Evolutionary conservation across 73 alveolate species (phyloP).

Genomic region (Paramecium sexaurelia): DNA sequence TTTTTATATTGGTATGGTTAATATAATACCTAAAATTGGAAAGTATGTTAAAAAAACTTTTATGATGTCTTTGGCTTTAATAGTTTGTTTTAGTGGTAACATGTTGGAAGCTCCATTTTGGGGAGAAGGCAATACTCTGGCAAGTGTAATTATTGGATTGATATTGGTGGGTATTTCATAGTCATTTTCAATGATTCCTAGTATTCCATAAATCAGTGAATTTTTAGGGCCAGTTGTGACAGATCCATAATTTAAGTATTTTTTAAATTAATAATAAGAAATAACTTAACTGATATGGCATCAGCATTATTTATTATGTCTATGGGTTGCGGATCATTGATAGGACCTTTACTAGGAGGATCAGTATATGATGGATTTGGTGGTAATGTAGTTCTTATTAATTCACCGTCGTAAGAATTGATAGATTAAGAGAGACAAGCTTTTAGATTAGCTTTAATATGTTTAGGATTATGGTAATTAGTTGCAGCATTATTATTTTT

Average conservation of each 20-base stretch:
- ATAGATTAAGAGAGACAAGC: slow-evolving; percentile 21
- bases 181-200: slow-evolving; percentile 36
- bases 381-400: background rate
- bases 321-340: slow-evolving; percentile 34
- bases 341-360: slow-evolving; percentile 47
- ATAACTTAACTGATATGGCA: slow-evolving; percentile 55
- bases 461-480: slow-evolving; percentile 46
- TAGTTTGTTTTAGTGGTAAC: slow-evolving; percentile 35
- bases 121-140: slow-evolving; percentile 46
- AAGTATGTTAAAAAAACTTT: slow-evolving; percentile 30
- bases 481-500: background rate
- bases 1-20: slow-evolving; percentile 22
- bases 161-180: slow-evolving; percentile 26
- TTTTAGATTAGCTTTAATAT: background rate
- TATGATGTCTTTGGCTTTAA: slow-evolving; percentile 30
- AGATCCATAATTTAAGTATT: slow-evolving; percentile 45
- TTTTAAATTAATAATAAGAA: background rate
- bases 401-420: background rate
- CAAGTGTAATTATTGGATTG: slow-evolving; percentile 36
- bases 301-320: slow-evolving; percentile 48
- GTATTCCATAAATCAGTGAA: slow-evolving; percentile 43
- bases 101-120: slow-evolving; percentile 60
- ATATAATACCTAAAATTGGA: slow-evolving; percentile 20
- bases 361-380: slow-evolving; percentile 36
- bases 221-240: slow-evolving; percentile 33